These are phyloP conservation scores for Ganoderma multipileum DNA, from an alignment of 1,284 basidiomycete genomes.

Conservation along the genomic window DNA sequence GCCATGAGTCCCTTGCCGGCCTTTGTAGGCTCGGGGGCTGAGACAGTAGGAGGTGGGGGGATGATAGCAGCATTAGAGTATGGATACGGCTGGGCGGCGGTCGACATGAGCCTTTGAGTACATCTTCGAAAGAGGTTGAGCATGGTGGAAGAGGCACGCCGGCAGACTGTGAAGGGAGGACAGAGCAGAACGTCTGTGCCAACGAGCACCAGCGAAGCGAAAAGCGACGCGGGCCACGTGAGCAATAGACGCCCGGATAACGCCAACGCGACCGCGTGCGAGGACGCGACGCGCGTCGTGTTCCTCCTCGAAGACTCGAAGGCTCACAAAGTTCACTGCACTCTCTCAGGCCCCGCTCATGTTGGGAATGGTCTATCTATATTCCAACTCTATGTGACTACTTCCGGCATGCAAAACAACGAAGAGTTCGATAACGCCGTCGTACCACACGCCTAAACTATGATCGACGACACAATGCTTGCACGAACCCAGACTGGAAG, in stretches of 20 bases:
- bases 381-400: neutral
- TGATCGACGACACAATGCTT: neutral
- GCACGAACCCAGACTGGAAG: neutral
- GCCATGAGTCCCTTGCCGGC: constrained; percentile 83
- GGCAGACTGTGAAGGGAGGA: constrained; percentile 6
- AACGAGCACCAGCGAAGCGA: constrained; percentile 11
- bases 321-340: neutral
- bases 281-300: constrained; percentile 16
- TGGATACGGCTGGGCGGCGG: constrained; percentile 62
- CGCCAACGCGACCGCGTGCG: neutral
- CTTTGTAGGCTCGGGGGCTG: constrained; percentile 54
- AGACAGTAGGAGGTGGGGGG: constrained; percentile 52
- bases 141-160: constrained; percentile 29
- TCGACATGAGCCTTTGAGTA: constrained; percentile 50
- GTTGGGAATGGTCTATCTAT: constrained; percentile 1
- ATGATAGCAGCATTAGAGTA: constrained; percentile 77
- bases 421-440: neutral
- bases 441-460: neutral
- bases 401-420: neutral
- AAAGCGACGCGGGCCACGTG: constrained; percentile 29
- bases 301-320: neutral
- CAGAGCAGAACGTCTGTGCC: neutral
- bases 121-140: constrained; percentile 36
- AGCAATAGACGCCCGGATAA: constrained; percentile 12
- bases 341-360: neutral